Evolutionary conservation across 768 basidiomycete genomes (phyloP).

Genomic region (Rhodotorula taiwanensis): DNA sequence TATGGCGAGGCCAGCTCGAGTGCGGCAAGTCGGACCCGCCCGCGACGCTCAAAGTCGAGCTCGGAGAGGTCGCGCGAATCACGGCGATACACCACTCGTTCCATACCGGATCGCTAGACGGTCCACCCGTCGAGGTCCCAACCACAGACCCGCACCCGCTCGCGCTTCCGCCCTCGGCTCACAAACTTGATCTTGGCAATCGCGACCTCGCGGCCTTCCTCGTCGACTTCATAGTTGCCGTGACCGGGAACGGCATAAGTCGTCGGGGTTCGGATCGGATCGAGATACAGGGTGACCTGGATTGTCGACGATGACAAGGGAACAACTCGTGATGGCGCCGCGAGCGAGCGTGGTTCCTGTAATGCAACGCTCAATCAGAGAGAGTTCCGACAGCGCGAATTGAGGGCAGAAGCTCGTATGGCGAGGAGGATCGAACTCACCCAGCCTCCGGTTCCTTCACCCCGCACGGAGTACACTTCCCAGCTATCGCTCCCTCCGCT

Average conservation of each 20-base stretch:
- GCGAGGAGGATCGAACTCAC: constrained; percentile 9
- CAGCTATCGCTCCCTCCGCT: constrained; percentile 28
- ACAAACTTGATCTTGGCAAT: constrained; percentile 32
- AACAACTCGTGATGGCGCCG: not conserved
- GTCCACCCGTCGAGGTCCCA: constrained; percentile 36
- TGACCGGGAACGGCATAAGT: constrained; percentile 11
- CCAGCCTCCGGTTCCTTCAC: constrained; percentile 22
- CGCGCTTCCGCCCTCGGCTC: constrained; percentile 17
- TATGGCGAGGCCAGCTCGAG: too few relatives aligned
- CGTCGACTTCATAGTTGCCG: constrained; percentile 13
- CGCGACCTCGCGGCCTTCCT: constrained; percentile 10
- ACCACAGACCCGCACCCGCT: constrained; percentile 26
- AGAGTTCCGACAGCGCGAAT: too few relatives aligned
- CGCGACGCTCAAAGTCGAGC: too few relatives aligned
- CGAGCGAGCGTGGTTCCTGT: constrained; percentile 19
- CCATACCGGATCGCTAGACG: too few relatives aligned
- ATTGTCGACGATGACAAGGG: constrained; percentile 3
- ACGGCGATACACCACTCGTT: not conserved
- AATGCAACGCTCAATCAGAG: too few relatives aligned
- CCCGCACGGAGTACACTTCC: constrained; percentile 28
- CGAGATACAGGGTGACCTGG: constrained; percentile 17
- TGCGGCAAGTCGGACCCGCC: too few relatives aligned
- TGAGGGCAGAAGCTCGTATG: not conserved
- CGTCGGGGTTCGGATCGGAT: constrained; percentile 22
- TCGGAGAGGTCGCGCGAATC: not conserved